These are phyloP conservation scores for Lactuca saligna DNA, from an alignment of 129 eudicot genomes.

Conservation along the genomic window DNA sequence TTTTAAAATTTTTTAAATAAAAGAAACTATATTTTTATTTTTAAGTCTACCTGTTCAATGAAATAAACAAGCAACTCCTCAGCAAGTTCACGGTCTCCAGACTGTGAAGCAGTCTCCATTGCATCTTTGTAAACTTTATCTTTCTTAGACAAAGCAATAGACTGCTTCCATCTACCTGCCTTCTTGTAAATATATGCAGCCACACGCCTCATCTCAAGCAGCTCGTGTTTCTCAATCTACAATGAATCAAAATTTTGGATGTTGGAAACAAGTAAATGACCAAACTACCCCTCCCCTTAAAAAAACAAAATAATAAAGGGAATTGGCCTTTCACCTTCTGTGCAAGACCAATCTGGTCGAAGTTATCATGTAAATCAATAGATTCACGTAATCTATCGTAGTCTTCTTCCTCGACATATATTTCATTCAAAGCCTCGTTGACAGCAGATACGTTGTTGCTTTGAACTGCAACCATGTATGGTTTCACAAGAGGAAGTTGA, in stretches of 20 bases:
- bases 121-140: conserved; percentile 97
- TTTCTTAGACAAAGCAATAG: conserved; percentile 93
- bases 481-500: conserved; percentile 89
- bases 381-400: conserved; percentile 96
- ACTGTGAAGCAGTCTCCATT: conserved; percentile 98
- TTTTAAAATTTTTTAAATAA: too few species aligned
- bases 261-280: background rate
- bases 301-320: too few species aligned
- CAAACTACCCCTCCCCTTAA: background rate
- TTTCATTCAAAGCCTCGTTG: conserved; percentile 95
- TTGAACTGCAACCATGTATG: conserved; percentile 99
- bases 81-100: conserved; percentile 98
- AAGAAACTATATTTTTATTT: too few species aligned
- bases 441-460: conserved; percentile 98
- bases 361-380: conserved; percentile 94
- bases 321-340: conserved; percentile 66
- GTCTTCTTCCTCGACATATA: conserved; percentile 97
- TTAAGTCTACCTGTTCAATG: conserved; percentile 72
- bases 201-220: conserved; percentile 99
- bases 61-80: conserved; percentile 96
- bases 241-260: conserved; percentile 12
- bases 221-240: conserved; percentile 99
- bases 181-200: conserved; percentile 98
- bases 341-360: conserved; percentile 98
- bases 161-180: conserved; percentile 99